phyloP scores from a whole-genome alignment of 768 basidiomycete genomes.

The Xerocomus potaroensis region DNA sequence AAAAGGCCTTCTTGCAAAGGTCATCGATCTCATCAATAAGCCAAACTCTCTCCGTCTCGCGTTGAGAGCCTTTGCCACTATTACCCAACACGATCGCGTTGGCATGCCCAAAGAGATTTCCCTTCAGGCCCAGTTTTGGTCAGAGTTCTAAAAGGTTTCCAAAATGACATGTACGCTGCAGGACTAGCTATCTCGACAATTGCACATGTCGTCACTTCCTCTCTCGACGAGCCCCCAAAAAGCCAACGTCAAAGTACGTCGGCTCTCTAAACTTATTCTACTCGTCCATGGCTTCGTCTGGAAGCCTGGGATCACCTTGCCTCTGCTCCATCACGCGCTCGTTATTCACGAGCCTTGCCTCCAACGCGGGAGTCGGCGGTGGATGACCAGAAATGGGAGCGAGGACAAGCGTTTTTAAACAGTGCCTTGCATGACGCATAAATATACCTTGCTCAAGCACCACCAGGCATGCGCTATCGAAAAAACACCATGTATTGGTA shows the following conservation, averaged over 20 bases:
- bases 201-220: conserved; percentile 44
- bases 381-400: conserved; percentile 45
- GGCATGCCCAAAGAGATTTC: conserved; percentile 49
- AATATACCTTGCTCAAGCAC: conserved; percentile 47
- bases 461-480: conserved; percentile 59
- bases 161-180: conserved; percentile 44
- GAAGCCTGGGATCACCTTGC: conserved; percentile 37
- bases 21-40: conserved; percentile 46
- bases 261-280: conserved; percentile 41
- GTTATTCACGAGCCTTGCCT: conserved; percentile 40
- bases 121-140: conserved; percentile 33
- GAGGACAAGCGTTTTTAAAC: conserved; percentile 57
- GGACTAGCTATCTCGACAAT: conserved; percentile 49
- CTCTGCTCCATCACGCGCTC: conserved; percentile 48
- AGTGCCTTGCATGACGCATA: conserved; percentile 59
- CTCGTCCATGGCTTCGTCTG: conserved; percentile 38
- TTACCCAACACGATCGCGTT: conserved; percentile 56
- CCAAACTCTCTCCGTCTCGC: conserved; percentile 46
- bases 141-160: conserved; percentile 43
- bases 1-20: conserved; percentile 48
- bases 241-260: conserved; percentile 35
- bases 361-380: conserved; percentile 41
- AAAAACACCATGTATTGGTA: conserved; percentile 56
- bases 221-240: conserved; percentile 36
- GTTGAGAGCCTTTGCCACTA: conserved; percentile 47